Evolutionary conservation across 2,329 filamentous ascomycete genomes (phyloP), one percentile per base, ranked within the genome.

Genomic region (Furcasterigmium sp.): DNA sequence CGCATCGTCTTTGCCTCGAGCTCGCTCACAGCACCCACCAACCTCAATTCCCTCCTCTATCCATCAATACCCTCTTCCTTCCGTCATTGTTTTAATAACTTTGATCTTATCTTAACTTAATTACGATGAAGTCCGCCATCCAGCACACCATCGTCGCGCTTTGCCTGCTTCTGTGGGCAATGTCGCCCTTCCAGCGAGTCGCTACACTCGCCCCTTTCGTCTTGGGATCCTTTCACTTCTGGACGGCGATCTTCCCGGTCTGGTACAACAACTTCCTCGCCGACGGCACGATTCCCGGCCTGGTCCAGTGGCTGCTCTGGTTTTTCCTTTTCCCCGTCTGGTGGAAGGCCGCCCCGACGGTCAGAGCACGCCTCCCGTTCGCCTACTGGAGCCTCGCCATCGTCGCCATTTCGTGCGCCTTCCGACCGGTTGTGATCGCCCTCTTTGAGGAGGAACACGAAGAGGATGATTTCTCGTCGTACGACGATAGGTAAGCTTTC

Each of bases 191-290:
- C 15, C 17, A 17, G n/a, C 32, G 32, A 17, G 32, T 17, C 32
- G n/a, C 18, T 35, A 17, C 32, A 17, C 32, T 46, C 44, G 29
- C 36, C 36, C 29, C 32, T 38, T n/a, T n/a, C n/a, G n/a, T n/a
- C n/a, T n/a, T n/a, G n/a, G n/a, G n/a, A 19, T 14, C 18, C 36
- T 18, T 19, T 9, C 10, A 15, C 15, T 17, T 18, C 32, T 8
- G 17, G n/a, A 32, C 13, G 29, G 5, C 14, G 14, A 15, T 32
- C 13, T 7, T 32, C 29, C 29, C 32, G 32, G 32, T 35, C 15
- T 35, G 8, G 32, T 18, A n/a, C 29, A 32, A 13, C 14, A 13
- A 32, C 14, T n/a, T n/a, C n/a, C n/a, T 32, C 29, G 14, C 29
- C 29, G 14, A 32, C 13, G 29, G 29, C 29, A 32, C 29, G 29